phyloP scores from a whole-genome alignment of 148 eudicot species.

The Salicornia ramosissima region DNA sequence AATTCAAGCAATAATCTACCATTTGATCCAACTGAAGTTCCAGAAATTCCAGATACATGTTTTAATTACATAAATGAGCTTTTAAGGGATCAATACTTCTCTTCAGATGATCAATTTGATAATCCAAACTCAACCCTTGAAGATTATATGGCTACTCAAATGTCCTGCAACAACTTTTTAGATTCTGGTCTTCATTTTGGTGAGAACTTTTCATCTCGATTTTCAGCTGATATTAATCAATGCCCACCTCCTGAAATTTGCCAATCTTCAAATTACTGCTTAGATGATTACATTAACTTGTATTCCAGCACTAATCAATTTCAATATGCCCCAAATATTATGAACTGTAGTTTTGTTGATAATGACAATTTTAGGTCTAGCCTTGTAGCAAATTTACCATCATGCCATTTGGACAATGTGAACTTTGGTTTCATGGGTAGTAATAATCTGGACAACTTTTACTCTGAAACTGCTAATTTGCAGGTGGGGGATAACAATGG shows the following conservation, averaged over 20 bases:
- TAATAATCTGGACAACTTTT: slow-evolving; percentile 5
- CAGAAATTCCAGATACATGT: slow-evolving; percentile 42
- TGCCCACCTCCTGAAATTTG: slow-evolving; percentile 4
- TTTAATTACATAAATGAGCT: slow-evolving; percentile 40
- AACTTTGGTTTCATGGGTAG: slow-evolving; percentile 3
- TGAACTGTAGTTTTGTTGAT: not conserved
- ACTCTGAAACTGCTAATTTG: slow-evolving; percentile 1
- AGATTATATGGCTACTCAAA: slow-evolving; percentile 36
- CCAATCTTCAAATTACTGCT: slow-evolving; percentile 8
- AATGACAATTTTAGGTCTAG: not conserved
- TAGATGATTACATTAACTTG: slow-evolving; percentile 27
- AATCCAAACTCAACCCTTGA: slow-evolving; percentile 20
- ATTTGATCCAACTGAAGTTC: slow-evolving; percentile 25
- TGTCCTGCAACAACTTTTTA: slow-evolving; percentile 26
- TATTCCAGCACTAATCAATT: not conserved
- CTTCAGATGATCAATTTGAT: slow-evolving; percentile 25
- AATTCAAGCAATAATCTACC: not conserved
- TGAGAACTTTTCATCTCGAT: slow-evolving; percentile 14
- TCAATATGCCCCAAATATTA: not conserved
- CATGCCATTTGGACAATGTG: not conserved
- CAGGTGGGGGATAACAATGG: not conserved
- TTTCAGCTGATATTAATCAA: slow-evolving; percentile 5
- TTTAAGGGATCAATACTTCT: slow-evolving; percentile 26
- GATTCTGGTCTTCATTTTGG: slow-evolving; percentile 19
- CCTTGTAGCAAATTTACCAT: not conserved